A percentile compares a stretch with the other conserved stretches of the same genome.
These are phyloP conservation scores for Diaporthe sp. DNA, from an alignment of 2,329 filamentous ascomycete genomes.

Conservation along the genomic window DNA sequence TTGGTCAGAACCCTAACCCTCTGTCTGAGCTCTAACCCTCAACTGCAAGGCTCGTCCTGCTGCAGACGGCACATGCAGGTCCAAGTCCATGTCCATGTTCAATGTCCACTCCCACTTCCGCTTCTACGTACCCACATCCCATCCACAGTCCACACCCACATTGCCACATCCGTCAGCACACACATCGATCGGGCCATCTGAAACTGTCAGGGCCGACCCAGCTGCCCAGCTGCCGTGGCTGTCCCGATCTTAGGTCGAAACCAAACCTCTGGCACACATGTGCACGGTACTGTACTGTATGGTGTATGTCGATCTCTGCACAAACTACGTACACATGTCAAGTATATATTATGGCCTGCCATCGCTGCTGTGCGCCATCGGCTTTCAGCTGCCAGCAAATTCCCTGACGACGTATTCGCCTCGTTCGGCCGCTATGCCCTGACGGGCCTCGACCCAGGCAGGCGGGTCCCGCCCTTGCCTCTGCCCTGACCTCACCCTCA, in stretches of 20 bases:
- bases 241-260: conserved; percentile 10
- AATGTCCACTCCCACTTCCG: not conserved
- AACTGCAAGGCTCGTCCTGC: not conserved
- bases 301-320: not conserved
- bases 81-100: not conserved
- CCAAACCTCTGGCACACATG: not conserved
- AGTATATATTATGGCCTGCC: not conserved
- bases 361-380: not conserved
- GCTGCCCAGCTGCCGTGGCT: not conserved
- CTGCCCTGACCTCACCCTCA: not conserved
- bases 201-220: not conserved
- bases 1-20: not conserved
- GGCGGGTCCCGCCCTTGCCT: conserved; percentile 1
- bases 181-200: conserved; percentile 19
- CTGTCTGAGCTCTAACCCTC: not conserved
- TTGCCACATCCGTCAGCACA: not conserved
- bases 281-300: not conserved
- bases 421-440: conserved; percentile 14
- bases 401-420: not conserved
- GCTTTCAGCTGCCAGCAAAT: not conserved
- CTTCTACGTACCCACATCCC: not conserved
- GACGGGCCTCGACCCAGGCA: conserved; percentile 17
- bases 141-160: not conserved
- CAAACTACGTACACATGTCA: no score
- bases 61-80: not conserved